Conservation (phyloP, 2,329 filamentous ascomycete genomes). For the Aaosphaeria pasadenensis region DNA sequence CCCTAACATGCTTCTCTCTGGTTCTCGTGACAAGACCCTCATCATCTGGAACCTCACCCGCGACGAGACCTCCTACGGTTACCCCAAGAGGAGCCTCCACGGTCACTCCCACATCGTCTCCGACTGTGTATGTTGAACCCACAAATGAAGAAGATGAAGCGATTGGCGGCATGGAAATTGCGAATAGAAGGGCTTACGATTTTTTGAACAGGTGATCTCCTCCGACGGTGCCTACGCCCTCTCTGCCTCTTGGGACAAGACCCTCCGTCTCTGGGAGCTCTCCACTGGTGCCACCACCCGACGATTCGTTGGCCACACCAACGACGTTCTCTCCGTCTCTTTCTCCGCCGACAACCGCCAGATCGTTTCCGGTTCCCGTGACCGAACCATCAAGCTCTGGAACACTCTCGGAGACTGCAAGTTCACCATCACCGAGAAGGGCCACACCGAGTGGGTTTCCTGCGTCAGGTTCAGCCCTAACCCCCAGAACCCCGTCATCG, state of each 20-base stretch:
- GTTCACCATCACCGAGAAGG: slow-evolving; percentile 99
- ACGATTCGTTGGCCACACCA: slow-evolving; percentile 98
- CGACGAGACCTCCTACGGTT: slow-evolving; percentile 96
- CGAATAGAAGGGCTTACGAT: slow-evolving; percentile 27
- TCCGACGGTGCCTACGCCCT: slow-evolving; percentile 99
- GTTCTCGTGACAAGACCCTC: slow-evolving; percentile 94
- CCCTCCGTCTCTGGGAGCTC: slow-evolving; percentile 98
- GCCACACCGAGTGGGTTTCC: slow-evolving; percentile 99
- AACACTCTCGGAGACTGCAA: slow-evolving; percentile 99
- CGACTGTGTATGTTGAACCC: slow-evolving; percentile 80
- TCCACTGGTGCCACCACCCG: slow-evolving; percentile 95
- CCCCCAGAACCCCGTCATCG: slow-evolving; percentile 99
- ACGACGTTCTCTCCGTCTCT: slow-evolving; percentile 98
- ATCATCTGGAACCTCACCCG: slow-evolving; percentile 99
- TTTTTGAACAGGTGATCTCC: slow-evolving; percentile 78
- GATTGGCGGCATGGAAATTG: slow-evolving; percentile 24
- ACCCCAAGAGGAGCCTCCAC: slow-evolving; percentile 98
- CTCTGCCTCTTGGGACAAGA: slow-evolving; percentile 99
- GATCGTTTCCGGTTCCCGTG: slow-evolving; percentile 97
- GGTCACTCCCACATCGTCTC: slow-evolving; percentile 99
- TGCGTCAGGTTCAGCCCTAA: slow-evolving; percentile 99
- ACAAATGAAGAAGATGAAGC: slow-evolving; percentile 11
- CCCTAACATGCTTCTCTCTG: slow-evolving; percentile 99
- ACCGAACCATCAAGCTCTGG: slow-evolving; percentile 99
- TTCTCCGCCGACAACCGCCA: slow-evolving; percentile 99